Conservation (phyloP, 176 grass and related monocot species). For the Sorghum bicolor region DNA sequence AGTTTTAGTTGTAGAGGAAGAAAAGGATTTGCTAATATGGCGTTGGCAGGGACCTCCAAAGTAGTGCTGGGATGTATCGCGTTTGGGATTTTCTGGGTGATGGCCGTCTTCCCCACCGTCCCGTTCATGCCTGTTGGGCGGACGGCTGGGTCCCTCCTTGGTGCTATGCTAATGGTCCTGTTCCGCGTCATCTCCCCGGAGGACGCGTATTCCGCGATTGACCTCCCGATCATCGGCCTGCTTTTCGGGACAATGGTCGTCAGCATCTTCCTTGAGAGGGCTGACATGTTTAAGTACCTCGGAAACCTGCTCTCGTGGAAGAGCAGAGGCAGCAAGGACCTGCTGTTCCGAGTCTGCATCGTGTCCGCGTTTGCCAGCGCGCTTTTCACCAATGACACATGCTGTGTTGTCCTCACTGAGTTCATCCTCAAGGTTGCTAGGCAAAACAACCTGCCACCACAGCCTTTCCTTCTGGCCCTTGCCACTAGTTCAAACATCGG, state of each 20-base stretch:
- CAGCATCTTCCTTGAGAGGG: conserved; percentile 67
- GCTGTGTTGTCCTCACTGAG: conserved; percentile 83
- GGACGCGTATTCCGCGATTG: conserved; percentile 62
- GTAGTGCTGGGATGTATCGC: conserved; percentile 77
- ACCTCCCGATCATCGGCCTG: conserved; percentile 71
- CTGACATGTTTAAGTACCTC: conserved; percentile 73
- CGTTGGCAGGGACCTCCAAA: conserved; percentile 54
- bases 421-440: conserved; percentile 77
- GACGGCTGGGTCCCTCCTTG: conserved; percentile 74
- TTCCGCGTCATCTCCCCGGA: conserved; percentile 67
- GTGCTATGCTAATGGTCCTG: conserved; percentile 75
- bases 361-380: conserved; percentile 65
- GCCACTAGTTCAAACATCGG: conserved; percentile 77
- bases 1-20: conserved; percentile 37
- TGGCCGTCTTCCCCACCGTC: conserved; percentile 74
- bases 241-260: conserved; percentile 85
- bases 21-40: conserved; percentile 51
- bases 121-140: conserved; percentile 76
- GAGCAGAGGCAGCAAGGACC: conserved; percentile 66
- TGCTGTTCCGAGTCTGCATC: conserved; percentile 67
- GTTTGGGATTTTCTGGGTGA: conserved; percentile 80
- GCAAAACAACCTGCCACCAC: conserved; percentile 78
- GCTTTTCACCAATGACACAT: conserved; percentile 77
- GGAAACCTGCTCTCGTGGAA: conserved; percentile 69
- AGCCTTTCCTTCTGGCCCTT: conserved; percentile 62